A percentile compares a stretch with the other conserved stretches of the same genome.
Evolutionary conservation across 2,329 filamentous ascomycete genomes (phyloP).

Genomic region (Aspergillus ustus): DNA sequence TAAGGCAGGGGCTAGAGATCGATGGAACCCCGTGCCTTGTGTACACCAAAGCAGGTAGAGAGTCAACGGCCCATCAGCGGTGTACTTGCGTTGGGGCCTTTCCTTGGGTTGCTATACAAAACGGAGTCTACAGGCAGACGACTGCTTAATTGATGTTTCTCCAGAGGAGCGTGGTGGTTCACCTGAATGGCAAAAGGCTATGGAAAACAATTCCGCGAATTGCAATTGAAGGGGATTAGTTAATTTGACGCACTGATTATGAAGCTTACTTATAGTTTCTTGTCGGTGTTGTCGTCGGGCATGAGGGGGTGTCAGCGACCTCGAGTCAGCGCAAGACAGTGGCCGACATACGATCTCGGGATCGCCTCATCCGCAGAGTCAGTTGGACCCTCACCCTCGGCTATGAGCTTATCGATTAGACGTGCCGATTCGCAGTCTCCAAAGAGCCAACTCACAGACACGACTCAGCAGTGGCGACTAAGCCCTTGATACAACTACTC

Average conservation of each 20-base stretch:
- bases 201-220: not conserved
- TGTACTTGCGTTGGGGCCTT: no score
- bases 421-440: not conserved
- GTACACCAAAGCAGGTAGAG: no score
- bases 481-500: not conserved
- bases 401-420: not conserved
- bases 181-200: not conserved
- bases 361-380: not conserved
- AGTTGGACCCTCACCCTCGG: not conserved
- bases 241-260: no score
- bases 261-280: not conserved
- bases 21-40: no score
- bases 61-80: no score
- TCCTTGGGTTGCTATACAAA: no score
- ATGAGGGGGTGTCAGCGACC: not conserved
- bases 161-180: no score
- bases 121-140: no score
- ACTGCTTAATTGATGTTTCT: no score
- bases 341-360: constrained; percentile 11
- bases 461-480: constrained; percentile 8
- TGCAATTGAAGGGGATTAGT: no score
- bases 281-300: not conserved
- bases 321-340: not conserved
- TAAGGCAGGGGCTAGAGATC: no score
- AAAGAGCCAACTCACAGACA: not conserved